Evolutionary conservation across 78 protist species (phyloP).

Genomic region (Capsaspora owczarzaki): DNA sequence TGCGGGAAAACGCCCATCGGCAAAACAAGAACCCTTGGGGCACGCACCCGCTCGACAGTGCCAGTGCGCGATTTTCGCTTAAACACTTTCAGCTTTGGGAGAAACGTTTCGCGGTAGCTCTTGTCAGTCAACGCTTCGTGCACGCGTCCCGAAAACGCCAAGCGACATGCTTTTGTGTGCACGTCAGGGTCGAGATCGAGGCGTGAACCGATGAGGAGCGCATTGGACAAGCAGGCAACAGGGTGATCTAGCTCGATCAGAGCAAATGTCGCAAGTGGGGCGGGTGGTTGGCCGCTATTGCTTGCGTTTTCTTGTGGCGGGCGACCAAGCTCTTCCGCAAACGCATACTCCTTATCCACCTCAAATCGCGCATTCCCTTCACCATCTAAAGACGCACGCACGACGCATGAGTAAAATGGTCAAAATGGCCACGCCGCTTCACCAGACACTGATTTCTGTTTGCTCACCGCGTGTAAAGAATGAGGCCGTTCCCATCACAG

Average conservation of each 20-base stretch:
- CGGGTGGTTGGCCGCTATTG: not conserved
- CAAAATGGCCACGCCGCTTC: not conserved
- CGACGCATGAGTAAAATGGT: constrained; percentile 1
- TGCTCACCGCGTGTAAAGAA: constrained; percentile 38
- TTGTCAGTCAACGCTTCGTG: not conserved
- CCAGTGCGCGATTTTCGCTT: constrained; percentile 35
- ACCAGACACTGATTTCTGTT: not conserved
- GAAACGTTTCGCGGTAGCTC: not conserved
- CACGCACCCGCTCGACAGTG: constrained; percentile 41
- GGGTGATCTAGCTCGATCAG: not conserved
- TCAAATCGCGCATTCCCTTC: not conserved
- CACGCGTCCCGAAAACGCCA: constrained; percentile 61
- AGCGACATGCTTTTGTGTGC: constrained; percentile 42
- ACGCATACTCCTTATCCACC: not conserved
- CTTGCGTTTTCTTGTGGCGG: not conserved
- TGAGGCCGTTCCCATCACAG: constrained; percentile 60
- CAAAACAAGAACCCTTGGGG: not conserved
- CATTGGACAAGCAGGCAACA: not conserved
- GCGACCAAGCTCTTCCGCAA: not conserved
- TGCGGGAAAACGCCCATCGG: not conserved
- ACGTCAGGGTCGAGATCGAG: not conserved
- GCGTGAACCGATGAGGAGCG: not conserved
- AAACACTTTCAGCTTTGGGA: constrained; percentile 13
- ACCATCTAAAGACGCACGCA: constrained; percentile 12
- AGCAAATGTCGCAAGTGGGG: not conserved